Evolutionary conservation across 2,329 filamentous ascomycete species (phyloP), one percentile per base, ranked within the genome.

Genomic region (Alternaria alternata): DNA sequence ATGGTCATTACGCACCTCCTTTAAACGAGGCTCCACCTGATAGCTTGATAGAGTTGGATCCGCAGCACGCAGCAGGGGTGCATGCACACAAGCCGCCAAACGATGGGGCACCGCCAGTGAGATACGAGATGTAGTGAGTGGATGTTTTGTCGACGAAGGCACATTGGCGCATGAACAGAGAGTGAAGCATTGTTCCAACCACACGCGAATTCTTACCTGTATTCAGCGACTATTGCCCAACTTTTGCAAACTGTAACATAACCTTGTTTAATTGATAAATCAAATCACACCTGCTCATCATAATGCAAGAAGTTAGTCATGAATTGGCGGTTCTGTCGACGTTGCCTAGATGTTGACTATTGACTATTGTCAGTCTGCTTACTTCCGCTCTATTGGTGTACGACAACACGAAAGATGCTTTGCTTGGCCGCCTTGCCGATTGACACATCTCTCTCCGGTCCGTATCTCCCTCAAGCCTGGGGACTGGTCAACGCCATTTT

Each of bases 41-140:
- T 32, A 49, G 46, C 8, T n/a, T 49, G 8, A 20, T 49, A 36
- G 46, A 49, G 20, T 36, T 49, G 46, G 46, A 49, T 38, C 20
- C 46, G 20, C 46, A 49, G 46, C 46, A 49, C 32, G 32, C 46
- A 36, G 39, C 39, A 16, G 20, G 20, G 20, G 20, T 24, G 14
- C 7, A 24, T 24, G 20, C 39, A 20, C 46, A 49, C 22, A 49
- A 49, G 22, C 11, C 12, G 14, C 46, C 46, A 9, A n/a, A 14
- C 2, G 28, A 49, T 24, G 30, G 20, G 30, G 18, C 30, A 24
- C 18, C 46, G 20, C 30, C 30, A 24, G 14, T 20, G 9, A 49
- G 46, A 14, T 49, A 49, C 20, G 46, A 49, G 46, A 36, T 49
- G 46, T 49, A 49, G 30, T 9, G 32, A 4, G 16, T 12, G 42